phyloP scores from a whole-genome alignment of 2,329 filamentous ascomycete genomes.

The Aspergillus spinulosporus region DNA sequence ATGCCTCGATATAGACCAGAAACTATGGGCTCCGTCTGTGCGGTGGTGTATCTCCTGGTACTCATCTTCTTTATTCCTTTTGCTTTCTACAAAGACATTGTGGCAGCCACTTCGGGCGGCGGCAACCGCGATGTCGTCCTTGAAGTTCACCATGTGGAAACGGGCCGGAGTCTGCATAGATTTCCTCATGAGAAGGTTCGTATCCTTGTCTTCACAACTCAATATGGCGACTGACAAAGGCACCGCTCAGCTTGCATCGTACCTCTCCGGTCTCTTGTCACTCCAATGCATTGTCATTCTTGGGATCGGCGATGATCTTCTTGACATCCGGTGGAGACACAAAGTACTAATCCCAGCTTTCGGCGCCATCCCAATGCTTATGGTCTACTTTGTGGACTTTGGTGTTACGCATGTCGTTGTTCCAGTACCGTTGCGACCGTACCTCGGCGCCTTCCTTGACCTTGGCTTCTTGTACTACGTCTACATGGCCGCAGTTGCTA shows the following conservation, averaged over 20 bases:
- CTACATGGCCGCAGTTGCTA: slow-evolving; percentile 95
- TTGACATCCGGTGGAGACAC: slow-evolving; percentile 98
- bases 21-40: slow-evolving; percentile 92
- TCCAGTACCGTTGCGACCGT: slow-evolving; percentile 78
- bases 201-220: neutral
- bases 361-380: slow-evolving; percentile 86
- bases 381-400: slow-evolving; percentile 98
- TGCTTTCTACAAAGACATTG: slow-evolving; percentile 97
- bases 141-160: slow-evolving; percentile 70
- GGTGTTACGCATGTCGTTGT: slow-evolving; percentile 95
- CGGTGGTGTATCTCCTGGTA: slow-evolving; percentile 84
- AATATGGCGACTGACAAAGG: neutral
- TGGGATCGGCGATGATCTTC: slow-evolving; percentile 91
- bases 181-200: slow-evolving; percentile 91
- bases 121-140: slow-evolving; percentile 86
- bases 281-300: slow-evolving; percentile 88
- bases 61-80: slow-evolving; percentile 94
- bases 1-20: slow-evolving; percentile 63
- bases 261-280: slow-evolving; percentile 89
- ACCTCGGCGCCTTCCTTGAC: slow-evolving; percentile 81
- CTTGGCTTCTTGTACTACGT: slow-evolving; percentile 83
- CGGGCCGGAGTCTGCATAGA: slow-evolving; percentile 80
- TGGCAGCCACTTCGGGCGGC: slow-evolving; percentile 88
- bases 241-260: slow-evolving; percentile 74
- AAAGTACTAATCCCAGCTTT: slow-evolving; percentile 98